Conservation (phyloP, 495 filamentous ascomycete species). For the Penicillium crystallinum region DNA sequence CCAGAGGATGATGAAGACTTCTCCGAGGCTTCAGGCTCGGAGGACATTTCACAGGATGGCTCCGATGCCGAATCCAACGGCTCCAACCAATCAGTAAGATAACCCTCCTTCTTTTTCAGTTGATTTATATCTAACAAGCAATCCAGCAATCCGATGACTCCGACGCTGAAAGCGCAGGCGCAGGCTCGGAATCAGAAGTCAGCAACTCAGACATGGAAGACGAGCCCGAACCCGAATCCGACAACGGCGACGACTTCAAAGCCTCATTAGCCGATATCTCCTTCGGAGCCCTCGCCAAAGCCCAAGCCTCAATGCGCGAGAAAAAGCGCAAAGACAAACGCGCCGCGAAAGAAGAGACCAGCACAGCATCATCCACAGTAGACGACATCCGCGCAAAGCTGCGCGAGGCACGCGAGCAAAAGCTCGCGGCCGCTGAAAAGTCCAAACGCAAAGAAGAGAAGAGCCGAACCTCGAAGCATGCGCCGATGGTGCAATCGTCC, state of each 20-base stretch:
- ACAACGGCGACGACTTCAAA: constrained; percentile 37
- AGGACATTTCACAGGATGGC: constrained; percentile 22
- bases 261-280: constrained; percentile 53
- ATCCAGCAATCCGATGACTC: constrained; percentile 5
- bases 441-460: constrained; percentile 35
- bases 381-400: constrained; percentile 37
- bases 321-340: constrained; percentile 37
- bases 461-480: constrained; percentile 74
- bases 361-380: constrained; percentile 20
- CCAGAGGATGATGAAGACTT: constrained; percentile 49
- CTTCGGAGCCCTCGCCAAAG: constrained; percentile 83
- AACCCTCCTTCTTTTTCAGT: background rate
- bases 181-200: constrained; percentile 21
- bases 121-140: background rate
- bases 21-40: constrained; percentile 26
- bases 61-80: constrained; percentile 20
- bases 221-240: background rate
- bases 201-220: constrained; percentile 15
- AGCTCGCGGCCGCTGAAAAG: constrained; percentile 29
- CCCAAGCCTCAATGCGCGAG: constrained; percentile 60
- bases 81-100: background rate
- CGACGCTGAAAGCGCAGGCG: constrained; percentile 14
- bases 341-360: constrained; percentile 9
- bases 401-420: constrained; percentile 34
- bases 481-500: constrained; percentile 72